Base-by-base conservation (phyloP, 345 rosid genomes). In the Hibiscus tridactylites region DNA sequence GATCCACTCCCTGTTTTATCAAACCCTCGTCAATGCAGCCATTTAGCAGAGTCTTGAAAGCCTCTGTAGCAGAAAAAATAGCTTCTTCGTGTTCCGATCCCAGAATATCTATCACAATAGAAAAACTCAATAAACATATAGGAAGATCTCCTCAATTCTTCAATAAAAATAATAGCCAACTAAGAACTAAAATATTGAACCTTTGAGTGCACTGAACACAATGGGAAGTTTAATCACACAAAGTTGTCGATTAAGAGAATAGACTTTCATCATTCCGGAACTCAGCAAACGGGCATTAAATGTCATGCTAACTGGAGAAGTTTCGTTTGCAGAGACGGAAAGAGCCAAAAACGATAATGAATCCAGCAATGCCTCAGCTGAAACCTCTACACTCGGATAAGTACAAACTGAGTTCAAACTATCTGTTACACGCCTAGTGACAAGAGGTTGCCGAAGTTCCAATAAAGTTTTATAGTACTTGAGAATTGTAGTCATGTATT, bases 11-110 rank as follows among this genome's bases (percentile, higher is more conserved):
- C 69, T 89, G 90, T 81, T 81, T 92, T 70, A 92, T 85, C 85
- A 92, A 87, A 60, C 79, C 74, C 54, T 90, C 93, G 70, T 95
- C 98, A 72, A 95, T 60, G 68, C 99, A 92, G 57, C 83, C 76
- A 68, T 73, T 65, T 76, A 95, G 86, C 72, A 89, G 81, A 77
- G 78, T 87, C 83, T 90, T 95, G 49, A 88, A 84, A 12, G 97
- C 83, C 76, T 88, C 96, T 4, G 78, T 85, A 65, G 97, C 93
- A 28, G 96, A 90, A 82, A 83, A 83, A 75, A 92, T 82, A 50
- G 99, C 93, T 84, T 92, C 99, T 81, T 95, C 96, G n/a, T 95
- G 97, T 74, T 92, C 96, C 10, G 92, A 89, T 15, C 85, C 89
- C 80, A 92, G 9, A 80, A 90, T 84, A 83, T 92, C 99, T 95